These are phyloP conservation scores for Fusarium citri DNA, from an alignment of 2,329 filamentous ascomycete genomes.

Conservation along the genomic window DNA sequence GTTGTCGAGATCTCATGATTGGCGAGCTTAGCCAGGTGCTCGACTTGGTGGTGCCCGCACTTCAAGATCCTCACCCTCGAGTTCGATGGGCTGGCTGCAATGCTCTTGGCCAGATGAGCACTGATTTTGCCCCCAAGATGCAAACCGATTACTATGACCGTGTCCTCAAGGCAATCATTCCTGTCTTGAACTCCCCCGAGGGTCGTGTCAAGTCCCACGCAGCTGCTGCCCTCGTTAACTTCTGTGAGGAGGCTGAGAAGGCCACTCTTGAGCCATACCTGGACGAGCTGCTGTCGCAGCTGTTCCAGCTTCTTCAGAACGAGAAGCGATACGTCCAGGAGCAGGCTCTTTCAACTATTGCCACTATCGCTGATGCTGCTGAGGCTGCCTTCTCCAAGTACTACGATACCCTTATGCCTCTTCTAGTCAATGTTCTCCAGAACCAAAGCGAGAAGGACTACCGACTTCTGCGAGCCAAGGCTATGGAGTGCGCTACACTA, in stretches of 20 bases:
- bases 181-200: conserved; percentile 89
- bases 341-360: conserved; percentile 96
- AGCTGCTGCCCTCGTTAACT: conserved; percentile 97
- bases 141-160: conserved; percentile 93
- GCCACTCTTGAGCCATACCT: conserved; percentile 91
- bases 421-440: conserved; percentile 88
- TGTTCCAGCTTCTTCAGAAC: conserved; percentile 89
- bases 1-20: conserved; percentile 95
- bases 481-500: conserved; percentile 98
- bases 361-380: conserved; percentile 97
- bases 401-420: conserved; percentile 95
- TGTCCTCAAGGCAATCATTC: conserved; percentile 90
- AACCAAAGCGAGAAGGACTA: conserved; percentile 95
- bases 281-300: conserved; percentile 83
- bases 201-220: conserved; percentile 96
- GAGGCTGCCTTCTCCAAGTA: conserved; percentile 95
- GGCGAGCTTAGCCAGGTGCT: conserved; percentile 94
- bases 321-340: conserved; percentile 97
- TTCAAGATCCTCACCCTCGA: conserved; percentile 90
- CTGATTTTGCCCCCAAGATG: conserved; percentile 98
- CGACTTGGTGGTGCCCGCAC: conserved; percentile 90
- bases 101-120: conserved; percentile 99
- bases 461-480: conserved; percentile 90
- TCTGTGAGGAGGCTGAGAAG: conserved; percentile 98
- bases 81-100: conserved; percentile 98